Base-by-base conservation (phyloP, 1,139 yeast genomes). In the Pichia cactophila region DNA sequence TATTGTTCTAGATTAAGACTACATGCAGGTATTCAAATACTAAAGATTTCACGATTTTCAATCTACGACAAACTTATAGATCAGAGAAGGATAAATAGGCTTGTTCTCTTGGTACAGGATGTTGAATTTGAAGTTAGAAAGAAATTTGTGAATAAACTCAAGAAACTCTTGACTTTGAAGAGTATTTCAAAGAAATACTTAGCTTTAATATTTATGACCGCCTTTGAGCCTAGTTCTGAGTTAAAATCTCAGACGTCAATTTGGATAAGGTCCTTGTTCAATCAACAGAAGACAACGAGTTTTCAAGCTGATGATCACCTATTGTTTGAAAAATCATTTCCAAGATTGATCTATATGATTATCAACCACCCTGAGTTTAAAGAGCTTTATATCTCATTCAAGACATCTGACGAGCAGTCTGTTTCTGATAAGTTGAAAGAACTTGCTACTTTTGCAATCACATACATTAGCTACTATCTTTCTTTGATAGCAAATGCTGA, bases 341-440 rank as follows among this genome's bases (percentile, higher is more conserved):
- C 85, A 2, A 71, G 95, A 47, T 69, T 88, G 29, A 69, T 89
- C 20, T 87, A 86, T 62, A 73, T 80, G 53, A 67, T 88, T 36
- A 80, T 94, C 0, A 95, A 87, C 60, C 89, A 86, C 61, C 83
- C 83, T 9, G 86, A 83, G 58, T 81, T 81, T 51, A 58, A 71
- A 29, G 80, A 75, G 10, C 70, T 76, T 12, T 63, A 74, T 42
- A 58, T 55, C 5, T 57, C 58, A 2, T 47, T 33, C 17, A 33
- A 6, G 9, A 12, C 20, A 14, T 35, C 26, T 12, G 47, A 41
- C 3, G 38, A 5, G 56, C 26, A 2, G 63, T 5, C 14, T 12
- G 14, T 12, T 31, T 12, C 35, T 5, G n/a, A 31, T 69, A 0
- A n/a, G 16, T 6, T 31, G 35, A 41, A 50, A 28, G 50, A 58